Base-by-base conservation (phyloP, 2,329 filamentous ascomycete genomes). In the Blumeria hordei region DNA sequence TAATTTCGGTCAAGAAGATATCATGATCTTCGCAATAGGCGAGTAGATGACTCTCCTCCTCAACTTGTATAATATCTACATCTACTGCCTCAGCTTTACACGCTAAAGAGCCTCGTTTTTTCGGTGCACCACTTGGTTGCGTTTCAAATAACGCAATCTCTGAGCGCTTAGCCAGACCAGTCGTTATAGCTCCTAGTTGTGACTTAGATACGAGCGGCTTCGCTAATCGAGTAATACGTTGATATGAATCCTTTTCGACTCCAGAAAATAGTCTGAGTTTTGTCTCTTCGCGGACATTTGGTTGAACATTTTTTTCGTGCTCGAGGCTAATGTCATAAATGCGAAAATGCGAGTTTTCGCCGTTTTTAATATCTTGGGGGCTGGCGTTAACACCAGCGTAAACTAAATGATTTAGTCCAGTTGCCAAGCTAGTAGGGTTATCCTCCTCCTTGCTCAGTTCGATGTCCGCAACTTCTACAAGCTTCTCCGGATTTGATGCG, bases 351-450 rank as follows among this genome's bases (percentile, higher is more conserved):
- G 85, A 75, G 66, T 95, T 95, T 64, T 78, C 83, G 59, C 83
- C 85, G 59, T 80, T 79, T 61, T 80, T 73, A 59, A 88, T 74
- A 56, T 87, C 81, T 6, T 74, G 75, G 50, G 79, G 74, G 57
- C 81, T 83, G 57, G 86, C 88, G 67, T 94, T 95, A 69, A 94
- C 81, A 55, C 88, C 88, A 32, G 88, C 85, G 60, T 85, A 80
- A 7, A 78, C 69, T 44, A 76, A 65, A 6, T 76, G 76, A 54
- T 65, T 72, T 62, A 74, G 80, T 53, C 70, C 71, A 54, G 83
- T 77, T 44, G 80, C 86, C 53, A 95, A 73, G 55, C 84, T 88
- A 60, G 83, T 87, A 57, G 94, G 85, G 56, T 84, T 93, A 68
- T 96, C 90, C 70, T 95, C 88, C 64, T 88, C 79, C 61, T 79